Base-by-base conservation (phyloP, 2,329 filamentous ascomycete species). In the Scorias spongiosa region DNA sequence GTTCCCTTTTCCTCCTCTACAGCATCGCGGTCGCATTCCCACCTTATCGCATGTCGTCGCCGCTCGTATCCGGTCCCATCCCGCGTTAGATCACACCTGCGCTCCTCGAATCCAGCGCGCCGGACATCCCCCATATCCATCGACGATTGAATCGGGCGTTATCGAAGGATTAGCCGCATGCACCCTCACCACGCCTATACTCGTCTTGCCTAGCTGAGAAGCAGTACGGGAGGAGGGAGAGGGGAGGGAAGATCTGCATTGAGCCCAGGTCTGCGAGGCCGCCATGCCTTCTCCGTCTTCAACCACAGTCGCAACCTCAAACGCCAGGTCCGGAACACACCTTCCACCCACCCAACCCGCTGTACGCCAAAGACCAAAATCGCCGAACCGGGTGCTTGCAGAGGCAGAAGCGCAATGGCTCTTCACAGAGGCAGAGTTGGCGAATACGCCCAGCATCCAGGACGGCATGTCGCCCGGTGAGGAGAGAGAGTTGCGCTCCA, bases 391-490 rank as follows among this genome's bases (percentile, higher is more conserved):
- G 4, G 66, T 76, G 41, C 66, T 78, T 42, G 64, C 67, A 40
- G 68, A 72, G 48, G 65, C 69, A 37, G 74, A 80, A 57, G 66
- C 69, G 51, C 89, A 96, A 71, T 98, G 91, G 91, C 74, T 85
- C 44, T 96, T 95, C 61, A 84, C 81, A 11, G 73, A 83, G 39
- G 80, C 85, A 40, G 91, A 98, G 65, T 74, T 93, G 20, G 67
- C 76, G 43, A 84, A 81, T 57, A 83, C 86, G 6, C 91, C 91
- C 1, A 91, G 85, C 42, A 80, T 93, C 46, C 65, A 87, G 11
- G 84, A 94, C 52, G 89, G 89, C 17, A 76, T 96, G 59, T 63
- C 77, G 8, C 72, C 79, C 2, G 75, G 79, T 28, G 80, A 91
- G 58, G 91, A 96, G 66, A 74, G 85, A 49, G 73, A 82, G 51